Evolutionary conservation across 805 yeast genomes (phyloP).

Genomic region (Sugiyamaella smithiae): DNA sequence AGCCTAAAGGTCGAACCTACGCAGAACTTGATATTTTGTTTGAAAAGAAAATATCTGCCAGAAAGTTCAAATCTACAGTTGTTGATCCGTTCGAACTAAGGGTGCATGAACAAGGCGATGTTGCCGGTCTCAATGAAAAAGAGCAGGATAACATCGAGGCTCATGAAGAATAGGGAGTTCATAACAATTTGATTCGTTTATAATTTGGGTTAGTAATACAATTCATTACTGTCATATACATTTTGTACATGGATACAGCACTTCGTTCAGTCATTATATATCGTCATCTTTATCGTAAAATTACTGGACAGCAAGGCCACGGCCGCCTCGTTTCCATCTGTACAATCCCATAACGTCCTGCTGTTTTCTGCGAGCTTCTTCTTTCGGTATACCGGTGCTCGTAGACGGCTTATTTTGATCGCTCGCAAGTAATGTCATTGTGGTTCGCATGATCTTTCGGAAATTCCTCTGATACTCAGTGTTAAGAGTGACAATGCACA

Average conservation of each 20-base stretch:
- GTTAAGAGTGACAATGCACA: conserved; percentile 31
- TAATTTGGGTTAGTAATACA: no score
- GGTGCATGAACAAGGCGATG: background rate
- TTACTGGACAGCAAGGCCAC: conserved; percentile 36
- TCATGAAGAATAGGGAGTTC: no score
- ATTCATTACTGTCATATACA: no score
- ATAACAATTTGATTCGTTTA: no score
- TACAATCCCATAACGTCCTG: conserved; percentile 35
- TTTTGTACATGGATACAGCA: no score
- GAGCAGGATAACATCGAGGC: background rate
- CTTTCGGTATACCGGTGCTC: conserved; percentile 12
- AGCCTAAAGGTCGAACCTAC: conserved; percentile 54
- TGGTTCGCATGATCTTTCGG: conserved; percentile 31
- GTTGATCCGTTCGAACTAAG: conserved; percentile 6
- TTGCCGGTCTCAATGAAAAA: background rate
- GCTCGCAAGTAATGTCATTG: conserved; percentile 29
- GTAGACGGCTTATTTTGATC: conserved; percentile 7
- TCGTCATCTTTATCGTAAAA: background rate
- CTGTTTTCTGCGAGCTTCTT: conserved; percentile 29
- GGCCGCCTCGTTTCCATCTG: conserved; percentile 39
- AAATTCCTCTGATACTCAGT: conserved; percentile 33
- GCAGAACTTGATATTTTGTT: conserved; percentile 59
- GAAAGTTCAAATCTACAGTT: conserved; percentile 23
- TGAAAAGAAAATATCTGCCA: conserved; percentile 31
- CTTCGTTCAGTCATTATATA: background rate